Percentiles rank a stretch among this genome's conserved stretches.
Evolutionary conservation across 225 moss, liverwort and hornwort species (phyloP).

Genomic region (Physcomitrium patens): DNA sequence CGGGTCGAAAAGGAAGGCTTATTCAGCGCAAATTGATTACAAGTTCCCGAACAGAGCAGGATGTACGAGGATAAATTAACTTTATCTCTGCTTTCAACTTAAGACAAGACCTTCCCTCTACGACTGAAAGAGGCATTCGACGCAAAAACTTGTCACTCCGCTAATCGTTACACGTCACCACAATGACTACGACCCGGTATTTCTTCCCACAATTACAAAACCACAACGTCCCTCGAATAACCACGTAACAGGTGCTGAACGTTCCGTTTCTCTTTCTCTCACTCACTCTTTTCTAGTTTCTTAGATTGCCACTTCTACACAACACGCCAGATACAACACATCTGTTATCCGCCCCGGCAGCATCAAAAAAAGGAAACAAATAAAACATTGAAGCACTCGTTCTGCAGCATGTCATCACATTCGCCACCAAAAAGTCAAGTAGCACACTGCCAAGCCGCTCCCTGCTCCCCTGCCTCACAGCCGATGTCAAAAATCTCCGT

Average conservation of each 20-base stretch:
- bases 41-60: not conserved
- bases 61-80: not conserved
- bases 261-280: conserved; percentile 10
- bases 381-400: not conserved
- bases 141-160: not conserved
- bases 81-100: not conserved
- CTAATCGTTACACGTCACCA: not conserved
- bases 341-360: not conserved
- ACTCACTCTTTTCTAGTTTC: not conserved
- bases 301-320: conserved; percentile 1
- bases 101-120: not conserved
- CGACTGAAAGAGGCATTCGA: no score
- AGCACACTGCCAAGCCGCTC: not conserved
- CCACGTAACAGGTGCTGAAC: not conserved
- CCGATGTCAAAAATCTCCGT: not conserved
- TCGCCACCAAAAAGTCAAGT: not conserved
- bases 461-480: no score
- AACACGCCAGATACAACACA: not conserved
- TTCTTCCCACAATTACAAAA: not conserved
- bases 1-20: not conserved
- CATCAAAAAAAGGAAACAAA: conserved; percentile 8
- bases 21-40: not conserved
- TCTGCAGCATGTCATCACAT: conserved; percentile 26
- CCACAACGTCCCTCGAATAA: not conserved
- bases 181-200: not conserved